Conservation (phyloP, 345 rosid genomes). For the Hevea brasiliensis region DNA sequence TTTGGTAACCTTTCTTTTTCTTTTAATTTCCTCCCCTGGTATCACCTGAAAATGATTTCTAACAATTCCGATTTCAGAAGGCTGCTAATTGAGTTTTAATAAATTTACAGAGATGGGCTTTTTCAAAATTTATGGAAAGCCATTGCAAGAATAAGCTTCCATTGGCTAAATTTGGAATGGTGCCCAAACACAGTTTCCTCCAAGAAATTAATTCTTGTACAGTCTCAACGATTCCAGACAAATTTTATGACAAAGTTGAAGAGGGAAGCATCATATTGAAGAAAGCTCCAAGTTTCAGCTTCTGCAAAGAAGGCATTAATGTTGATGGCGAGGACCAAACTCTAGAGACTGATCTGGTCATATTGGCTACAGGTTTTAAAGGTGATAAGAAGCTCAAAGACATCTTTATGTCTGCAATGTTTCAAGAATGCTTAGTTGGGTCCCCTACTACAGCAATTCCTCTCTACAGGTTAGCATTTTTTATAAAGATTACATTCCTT, state of each 20-base stretch:
- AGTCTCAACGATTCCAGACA: conserved; percentile 25
- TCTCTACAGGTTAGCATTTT: conserved; percentile 41
- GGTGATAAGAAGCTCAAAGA: conserved; percentile 41
- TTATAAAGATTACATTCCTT: neutral
- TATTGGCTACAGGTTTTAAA: conserved; percentile 41
- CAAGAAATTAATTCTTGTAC: conserved; percentile 30
- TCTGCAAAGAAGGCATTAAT: conserved; percentile 33
- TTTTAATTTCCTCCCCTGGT: neutral
- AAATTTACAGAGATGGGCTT: conserved; percentile 32
- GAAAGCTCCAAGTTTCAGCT: conserved; percentile 38
- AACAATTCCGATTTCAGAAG: too few relatives aligned
- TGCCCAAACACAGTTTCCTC: conserved; percentile 39
- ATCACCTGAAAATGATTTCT: too few relatives aligned
- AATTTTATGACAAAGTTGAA: conserved; percentile 39
- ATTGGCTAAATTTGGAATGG: conserved; percentile 42
- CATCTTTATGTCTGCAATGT: conserved; percentile 25
- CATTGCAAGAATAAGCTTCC: conserved; percentile 30
- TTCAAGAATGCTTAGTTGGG: conserved; percentile 29
- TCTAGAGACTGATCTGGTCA: conserved; percentile 35
- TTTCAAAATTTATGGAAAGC: conserved; percentile 40
- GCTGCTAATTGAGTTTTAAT: neutral
- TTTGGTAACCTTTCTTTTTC: conserved; percentile 21
- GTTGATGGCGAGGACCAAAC: conserved; percentile 24
- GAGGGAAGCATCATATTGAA: conserved; percentile 45
- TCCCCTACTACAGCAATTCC: conserved; percentile 31